Conservation (phyloP, 108 stramenopile genomes). For the Craspedostauros australis region DNA sequence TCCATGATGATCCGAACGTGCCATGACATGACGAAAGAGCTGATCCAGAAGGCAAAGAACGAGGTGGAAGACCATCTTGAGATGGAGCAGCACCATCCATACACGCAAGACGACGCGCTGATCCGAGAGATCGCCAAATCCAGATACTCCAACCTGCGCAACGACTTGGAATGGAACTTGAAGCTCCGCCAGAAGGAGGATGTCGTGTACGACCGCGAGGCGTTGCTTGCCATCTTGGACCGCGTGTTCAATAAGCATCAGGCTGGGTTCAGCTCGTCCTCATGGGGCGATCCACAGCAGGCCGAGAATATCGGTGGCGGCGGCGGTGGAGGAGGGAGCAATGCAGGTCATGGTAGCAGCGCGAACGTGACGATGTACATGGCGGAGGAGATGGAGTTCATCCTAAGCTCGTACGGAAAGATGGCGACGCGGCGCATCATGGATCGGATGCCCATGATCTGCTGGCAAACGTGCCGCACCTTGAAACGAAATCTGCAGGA, state of each 20-base stretch:
- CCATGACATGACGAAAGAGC: slow-evolving; percentile 5
- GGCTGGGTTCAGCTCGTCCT: slow-evolving; percentile 23
- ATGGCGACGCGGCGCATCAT: slow-evolving; percentile 59
- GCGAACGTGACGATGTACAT: slow-evolving; percentile 47
- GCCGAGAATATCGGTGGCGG: no score
- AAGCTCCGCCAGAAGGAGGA: slow-evolving; percentile 24
- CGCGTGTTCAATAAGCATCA: slow-evolving; percentile 48
- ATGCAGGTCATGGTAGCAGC: no score
- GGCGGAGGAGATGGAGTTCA: slow-evolving; percentile 67
- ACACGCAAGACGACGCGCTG: slow-evolving; percentile 59
- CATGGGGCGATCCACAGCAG: no score
- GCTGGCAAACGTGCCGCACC: slow-evolving; percentile 41
- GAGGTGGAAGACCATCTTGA: slow-evolving; percentile 43
- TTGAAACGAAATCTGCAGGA: slow-evolving; percentile 17
- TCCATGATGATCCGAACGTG: slow-evolving; percentile 19
- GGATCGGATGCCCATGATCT: slow-evolving; percentile 69
- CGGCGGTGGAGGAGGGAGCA: no score
- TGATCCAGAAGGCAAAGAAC: slow-evolving; percentile 26
- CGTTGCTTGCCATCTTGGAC: slow-evolving; percentile 38
- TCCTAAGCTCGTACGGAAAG: slow-evolving; percentile 50
- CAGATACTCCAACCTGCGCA: slow-evolving; percentile 34
- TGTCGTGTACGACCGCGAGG: slow-evolving; percentile 29
- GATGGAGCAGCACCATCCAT: slow-evolving; percentile 49
- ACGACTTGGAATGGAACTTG: slow-evolving; percentile 43
- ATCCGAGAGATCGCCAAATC: slow-evolving; percentile 43